Evolutionary conservation across 2,329 filamentous ascomycete species (phyloP), one percentile per base, ranked within the genome.

Genomic region (Colletotrichum tropicicola): DNA sequence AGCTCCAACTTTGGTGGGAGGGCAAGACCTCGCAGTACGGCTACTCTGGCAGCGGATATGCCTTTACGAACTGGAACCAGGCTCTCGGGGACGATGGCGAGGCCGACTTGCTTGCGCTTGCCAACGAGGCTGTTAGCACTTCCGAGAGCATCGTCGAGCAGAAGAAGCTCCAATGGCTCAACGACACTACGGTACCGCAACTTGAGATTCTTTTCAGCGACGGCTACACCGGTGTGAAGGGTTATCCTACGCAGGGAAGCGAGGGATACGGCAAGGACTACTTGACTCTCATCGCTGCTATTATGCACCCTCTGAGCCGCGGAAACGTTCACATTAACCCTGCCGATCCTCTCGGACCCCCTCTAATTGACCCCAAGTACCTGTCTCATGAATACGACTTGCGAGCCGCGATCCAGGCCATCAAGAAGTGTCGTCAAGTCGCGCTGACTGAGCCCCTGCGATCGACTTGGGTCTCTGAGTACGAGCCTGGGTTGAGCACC

Each of bases 131-230:
- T 9, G 68, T 71, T 15, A 70, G 67, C 1, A 70, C 70, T 2
- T 70, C 72, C 1, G 66, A 67, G 3, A 74, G 73, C 39, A 71
- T 72, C 32, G 71, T 78, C 10, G 75, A 79, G 56, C 63, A 73
- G 64, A 78, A 77, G 63, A 82, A 82, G 67, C 65, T 83, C 1
- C 67, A 76, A 4, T 75, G 79, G 62, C 72, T 84, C 35, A 70
- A 71, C 10, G 70, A 81, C 53, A 65, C 67, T 4, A 64, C 65
- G 7, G 74, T 82, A 5, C 78, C 80, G 1, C 77, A 82, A 58
- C 66, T 80, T 0, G 80, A 82, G 68, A 65, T 81, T n/a, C 78
- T 82, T 45, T 80, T 83, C 66, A 78, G 78, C 1, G 80, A 83
- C 59, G 79, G 79, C 2, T 83, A 81, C 68, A 79, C 78, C 2